phyloP scores from a whole-genome alignment of 176 grass and related monocot species.

The Saccharum spontaneum region DNA sequence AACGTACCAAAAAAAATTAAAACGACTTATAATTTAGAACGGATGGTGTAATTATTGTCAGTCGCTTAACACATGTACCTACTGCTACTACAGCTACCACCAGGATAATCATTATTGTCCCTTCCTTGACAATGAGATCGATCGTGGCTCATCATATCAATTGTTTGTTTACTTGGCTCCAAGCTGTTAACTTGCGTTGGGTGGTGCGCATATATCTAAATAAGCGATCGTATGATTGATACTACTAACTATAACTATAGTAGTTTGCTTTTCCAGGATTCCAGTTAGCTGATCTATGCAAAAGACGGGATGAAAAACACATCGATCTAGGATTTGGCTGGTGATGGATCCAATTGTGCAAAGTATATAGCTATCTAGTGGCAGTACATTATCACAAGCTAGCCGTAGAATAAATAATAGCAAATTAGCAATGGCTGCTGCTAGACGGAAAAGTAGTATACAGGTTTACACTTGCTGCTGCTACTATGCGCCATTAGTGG shows the following conservation, averaged over 20 bases:
- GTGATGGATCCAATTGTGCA: too few relatives aligned
- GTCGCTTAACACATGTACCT: neutral
- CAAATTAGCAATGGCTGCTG: too few relatives aligned
- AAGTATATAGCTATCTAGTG: neutral
- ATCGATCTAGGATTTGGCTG: neutral
- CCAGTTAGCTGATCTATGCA: neutral
- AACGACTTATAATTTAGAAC: too few relatives aligned
- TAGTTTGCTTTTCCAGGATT: constrained; percentile 30
- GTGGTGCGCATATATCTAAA: neutral
- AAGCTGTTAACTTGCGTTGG: constrained; percentile 11
- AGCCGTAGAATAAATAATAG: neutral
- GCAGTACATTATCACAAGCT: constrained; percentile 13
- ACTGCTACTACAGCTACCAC: neutral
- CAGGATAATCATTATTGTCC: neutral
- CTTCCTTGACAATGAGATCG: neutral
- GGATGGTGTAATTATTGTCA: too few relatives aligned
- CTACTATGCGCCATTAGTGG: neutral
- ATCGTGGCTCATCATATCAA: neutral
- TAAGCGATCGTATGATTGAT: neutral
- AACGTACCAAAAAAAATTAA: too few relatives aligned
- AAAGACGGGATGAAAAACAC: neutral
- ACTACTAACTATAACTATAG: neutral
- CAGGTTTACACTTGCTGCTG: too few relatives aligned
- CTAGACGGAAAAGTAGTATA: too few relatives aligned
- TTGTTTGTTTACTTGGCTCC: constrained; percentile 23